Evolutionary conservation across 2,329 filamentous ascomycete species (phyloP).

Genomic region (Colletotrichum kahawae): DNA sequence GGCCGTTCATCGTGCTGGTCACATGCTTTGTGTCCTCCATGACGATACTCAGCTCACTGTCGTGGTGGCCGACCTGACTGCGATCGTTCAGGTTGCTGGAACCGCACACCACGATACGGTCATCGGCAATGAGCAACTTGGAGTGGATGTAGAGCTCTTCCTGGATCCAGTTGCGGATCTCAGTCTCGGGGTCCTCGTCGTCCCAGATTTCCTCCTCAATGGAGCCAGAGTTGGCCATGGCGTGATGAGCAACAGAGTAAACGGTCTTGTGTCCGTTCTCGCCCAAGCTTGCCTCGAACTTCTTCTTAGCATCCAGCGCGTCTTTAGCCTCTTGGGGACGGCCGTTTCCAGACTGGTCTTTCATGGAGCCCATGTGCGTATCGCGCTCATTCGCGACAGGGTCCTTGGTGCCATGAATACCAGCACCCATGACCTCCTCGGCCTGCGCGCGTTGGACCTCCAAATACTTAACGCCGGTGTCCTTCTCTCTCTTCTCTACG

Average conservation of each 20-base stretch:
- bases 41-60: constrained; percentile 88
- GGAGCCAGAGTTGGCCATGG: constrained; percentile 72
- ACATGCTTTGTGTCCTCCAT: constrained; percentile 82
- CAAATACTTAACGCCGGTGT: constrained; percentile 83
- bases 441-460: constrained; percentile 88
- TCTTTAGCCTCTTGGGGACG: constrained; percentile 36
- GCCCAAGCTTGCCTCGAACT: constrained; percentile 55
- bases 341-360: constrained; percentile 32
- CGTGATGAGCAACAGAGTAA: constrained; percentile 71
- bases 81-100: constrained; percentile 93
- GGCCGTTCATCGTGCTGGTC: constrained; percentile 77
- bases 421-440: constrained; percentile 82
- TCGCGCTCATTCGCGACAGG: constrained; percentile 49
- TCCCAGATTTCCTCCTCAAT: constrained; percentile 78
- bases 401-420: constrained; percentile 66
- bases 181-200: constrained; percentile 70
- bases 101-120: constrained; percentile 83
- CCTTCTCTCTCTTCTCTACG: constrained; percentile 76
- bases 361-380: constrained; percentile 50
- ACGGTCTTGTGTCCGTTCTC: constrained; percentile 42
- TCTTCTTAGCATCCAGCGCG: constrained; percentile 52
- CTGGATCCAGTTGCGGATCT: constrained; percentile 89
- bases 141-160: constrained; percentile 96
- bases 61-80: constrained; percentile 84
- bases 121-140: constrained; percentile 89